Evolutionary conservation across 78 protist species (phyloP).

Genomic region (Dictyostelium intermedium): DNA sequence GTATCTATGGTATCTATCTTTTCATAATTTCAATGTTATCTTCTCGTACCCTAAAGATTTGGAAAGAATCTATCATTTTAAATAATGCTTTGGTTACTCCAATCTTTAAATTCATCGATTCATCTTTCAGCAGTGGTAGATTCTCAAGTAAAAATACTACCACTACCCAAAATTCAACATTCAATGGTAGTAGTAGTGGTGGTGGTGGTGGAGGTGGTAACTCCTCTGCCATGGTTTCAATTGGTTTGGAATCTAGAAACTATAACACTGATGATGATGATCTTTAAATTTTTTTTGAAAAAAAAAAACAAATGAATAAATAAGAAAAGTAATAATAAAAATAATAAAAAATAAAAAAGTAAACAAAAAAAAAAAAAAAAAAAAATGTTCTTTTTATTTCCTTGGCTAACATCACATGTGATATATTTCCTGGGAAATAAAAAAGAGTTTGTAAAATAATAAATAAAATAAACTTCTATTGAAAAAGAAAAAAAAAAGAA

Average conservation of each 20-base stretch:
- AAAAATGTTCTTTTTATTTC: no score
- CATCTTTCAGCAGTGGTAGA: background rate
- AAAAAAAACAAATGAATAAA: no score
- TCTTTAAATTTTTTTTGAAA: background rate
- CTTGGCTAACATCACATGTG: no score
- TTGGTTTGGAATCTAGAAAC: background rate
- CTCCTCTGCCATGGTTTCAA: background rate
- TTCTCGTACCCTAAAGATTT: background rate
- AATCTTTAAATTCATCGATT: background rate
- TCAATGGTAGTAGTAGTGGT: background rate
- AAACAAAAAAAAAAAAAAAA: background rate
- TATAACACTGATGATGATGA: background rate
- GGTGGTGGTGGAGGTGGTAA: background rate
- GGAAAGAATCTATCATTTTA: conserved; percentile 17
- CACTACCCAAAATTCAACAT: background rate
- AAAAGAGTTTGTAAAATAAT: no score
- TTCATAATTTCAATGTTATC: conserved; percentile 37
- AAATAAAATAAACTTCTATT: background rate
- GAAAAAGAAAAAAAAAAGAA: background rate
- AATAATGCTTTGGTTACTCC: background rate
- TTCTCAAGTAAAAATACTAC: background rate
- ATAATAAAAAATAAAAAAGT: background rate
- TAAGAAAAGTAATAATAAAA: background rate
- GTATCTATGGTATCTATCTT: conserved; percentile 34
- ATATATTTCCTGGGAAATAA: no score